These are phyloP conservation scores for Arabis hirsuta DNA, from an alignment of 345 rosid species.

Conservation along the genomic window DNA sequence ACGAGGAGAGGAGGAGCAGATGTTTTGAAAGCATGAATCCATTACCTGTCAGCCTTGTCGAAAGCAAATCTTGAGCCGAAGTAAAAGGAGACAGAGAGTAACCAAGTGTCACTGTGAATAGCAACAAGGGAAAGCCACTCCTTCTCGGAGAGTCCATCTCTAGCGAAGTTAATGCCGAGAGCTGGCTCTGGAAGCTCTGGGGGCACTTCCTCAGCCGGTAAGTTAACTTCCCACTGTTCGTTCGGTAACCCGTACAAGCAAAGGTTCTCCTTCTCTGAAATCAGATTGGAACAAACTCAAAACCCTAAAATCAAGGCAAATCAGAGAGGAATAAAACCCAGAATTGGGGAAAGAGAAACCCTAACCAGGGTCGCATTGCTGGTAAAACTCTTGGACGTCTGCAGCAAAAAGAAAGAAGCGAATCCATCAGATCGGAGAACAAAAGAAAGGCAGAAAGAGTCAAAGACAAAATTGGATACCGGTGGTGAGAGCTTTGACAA, in stretches of 20 bases:
- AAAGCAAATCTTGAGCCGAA: constrained; percentile 78
- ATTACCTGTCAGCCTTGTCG: constrained; percentile 67
- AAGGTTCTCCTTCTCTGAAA: constrained; percentile 83
- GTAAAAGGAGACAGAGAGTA: constrained; percentile 77
- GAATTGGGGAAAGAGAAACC: constrained; percentile 33
- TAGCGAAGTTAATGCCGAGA: constrained; percentile 81
- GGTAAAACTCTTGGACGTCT: constrained; percentile 75
- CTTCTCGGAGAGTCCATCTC: constrained; percentile 81
- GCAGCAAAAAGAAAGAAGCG: constrained; percentile 20
- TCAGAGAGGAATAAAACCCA: too few species aligned
- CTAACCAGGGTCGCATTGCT: constrained; percentile 91
- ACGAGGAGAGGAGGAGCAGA: background rate
- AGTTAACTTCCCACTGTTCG: constrained; percentile 79
- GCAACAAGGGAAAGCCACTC: constrained; percentile 87
- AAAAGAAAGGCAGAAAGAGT: background rate
- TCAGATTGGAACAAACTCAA: background rate
- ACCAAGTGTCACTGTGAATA: constrained; percentile 86
- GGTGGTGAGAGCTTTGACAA: constrained; percentile 73
- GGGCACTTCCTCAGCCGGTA: constrained; percentile 90
- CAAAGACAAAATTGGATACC: constrained; percentile 43
- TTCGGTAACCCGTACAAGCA: constrained; percentile 79
- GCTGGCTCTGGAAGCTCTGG: constrained; percentile 94
- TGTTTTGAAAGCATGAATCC: background rate
- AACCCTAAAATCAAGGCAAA: too few species aligned
- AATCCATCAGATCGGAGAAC: constrained; percentile 36